These are phyloP conservation scores for Bassia scoparia DNA, from an alignment of 148 eudicot species.

Conservation along the genomic window DNA sequence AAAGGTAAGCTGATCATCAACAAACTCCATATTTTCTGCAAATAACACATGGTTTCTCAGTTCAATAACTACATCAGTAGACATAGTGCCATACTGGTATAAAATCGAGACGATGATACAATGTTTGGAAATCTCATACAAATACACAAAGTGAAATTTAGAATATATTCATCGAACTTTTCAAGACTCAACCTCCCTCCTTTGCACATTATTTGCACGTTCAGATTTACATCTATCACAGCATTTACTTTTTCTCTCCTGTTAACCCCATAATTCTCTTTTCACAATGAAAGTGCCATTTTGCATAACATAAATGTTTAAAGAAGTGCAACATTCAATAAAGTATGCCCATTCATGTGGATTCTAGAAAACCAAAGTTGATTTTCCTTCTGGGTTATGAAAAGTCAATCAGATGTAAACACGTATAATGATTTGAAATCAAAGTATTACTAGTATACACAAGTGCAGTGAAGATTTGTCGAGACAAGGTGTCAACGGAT, in stretches of 20 bases:
- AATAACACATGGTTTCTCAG: not conserved
- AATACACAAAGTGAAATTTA: not conserved
- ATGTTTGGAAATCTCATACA: not conserved
- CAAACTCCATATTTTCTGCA: constrained; percentile 85
- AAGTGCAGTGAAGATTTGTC: constrained; percentile 59
- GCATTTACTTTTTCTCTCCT: too few relatives aligned
- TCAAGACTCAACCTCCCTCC: too few relatives aligned
- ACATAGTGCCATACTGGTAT: not conserved
- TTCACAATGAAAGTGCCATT: not conserved
- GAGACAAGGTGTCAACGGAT: constrained; percentile 39
- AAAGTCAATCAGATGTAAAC: constrained; percentile 2
- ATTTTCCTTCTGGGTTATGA: not conserved
- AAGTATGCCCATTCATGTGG: not conserved
- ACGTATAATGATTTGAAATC: not conserved
- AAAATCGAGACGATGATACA: not conserved
- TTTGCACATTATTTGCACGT: too few relatives aligned
- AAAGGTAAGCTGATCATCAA: constrained; percentile 82
- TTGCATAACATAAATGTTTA: not conserved
- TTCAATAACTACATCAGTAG: not conserved
- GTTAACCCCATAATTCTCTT: too few relatives aligned
- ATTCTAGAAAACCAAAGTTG: not conserved
- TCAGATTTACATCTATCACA: too few relatives aligned
- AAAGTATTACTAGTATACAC: constrained; percentile 67
- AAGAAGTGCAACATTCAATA: not conserved
- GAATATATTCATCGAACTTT: not conserved